Percentiles rank a stretch among this genome's conserved stretches.
phyloP scores from a whole-genome alignment of 345 rosid species.

The Lenwebbia sp. region DNA sequence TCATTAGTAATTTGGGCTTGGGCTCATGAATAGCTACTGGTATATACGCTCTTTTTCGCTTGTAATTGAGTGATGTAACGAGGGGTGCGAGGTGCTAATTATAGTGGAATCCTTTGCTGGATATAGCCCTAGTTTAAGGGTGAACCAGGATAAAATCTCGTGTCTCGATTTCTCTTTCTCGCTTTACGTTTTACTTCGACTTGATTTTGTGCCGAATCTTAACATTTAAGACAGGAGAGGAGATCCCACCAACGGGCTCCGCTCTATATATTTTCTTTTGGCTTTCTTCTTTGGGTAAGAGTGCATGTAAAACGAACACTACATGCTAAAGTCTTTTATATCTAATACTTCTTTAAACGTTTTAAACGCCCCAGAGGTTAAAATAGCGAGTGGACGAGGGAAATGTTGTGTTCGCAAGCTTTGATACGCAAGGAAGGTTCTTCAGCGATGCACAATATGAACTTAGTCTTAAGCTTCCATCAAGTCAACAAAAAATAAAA shows the following conservation, averaged over 20 bases:
- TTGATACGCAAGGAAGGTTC: background rate
- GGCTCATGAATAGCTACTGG: too few relatives aligned
- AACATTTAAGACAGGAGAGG: background rate
- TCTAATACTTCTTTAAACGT: background rate
- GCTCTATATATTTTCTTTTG: background rate
- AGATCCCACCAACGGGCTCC: background rate
- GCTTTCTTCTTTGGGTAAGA: background rate
- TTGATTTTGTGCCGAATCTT: too few relatives aligned
- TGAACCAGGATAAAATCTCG: too few relatives aligned
- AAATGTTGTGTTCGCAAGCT: background rate
- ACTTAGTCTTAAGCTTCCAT: background rate
- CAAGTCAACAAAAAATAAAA: background rate
- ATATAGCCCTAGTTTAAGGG: too few relatives aligned
- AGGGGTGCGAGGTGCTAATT: too few relatives aligned
- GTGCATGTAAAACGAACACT: background rate
- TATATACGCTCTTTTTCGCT: too few relatives aligned
- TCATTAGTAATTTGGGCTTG: too few relatives aligned
- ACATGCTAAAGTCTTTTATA: background rate
- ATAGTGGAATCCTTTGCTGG: too few relatives aligned
- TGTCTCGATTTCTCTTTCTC: too few relatives aligned
- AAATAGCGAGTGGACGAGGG: background rate
- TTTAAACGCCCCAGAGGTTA: background rate
- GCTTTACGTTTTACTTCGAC: too few relatives aligned
- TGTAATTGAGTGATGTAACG: too few relatives aligned
- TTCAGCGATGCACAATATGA: background rate